phyloP scores from a whole-genome alignment of 257 asterid species.

The Echites panduratus region DNA sequence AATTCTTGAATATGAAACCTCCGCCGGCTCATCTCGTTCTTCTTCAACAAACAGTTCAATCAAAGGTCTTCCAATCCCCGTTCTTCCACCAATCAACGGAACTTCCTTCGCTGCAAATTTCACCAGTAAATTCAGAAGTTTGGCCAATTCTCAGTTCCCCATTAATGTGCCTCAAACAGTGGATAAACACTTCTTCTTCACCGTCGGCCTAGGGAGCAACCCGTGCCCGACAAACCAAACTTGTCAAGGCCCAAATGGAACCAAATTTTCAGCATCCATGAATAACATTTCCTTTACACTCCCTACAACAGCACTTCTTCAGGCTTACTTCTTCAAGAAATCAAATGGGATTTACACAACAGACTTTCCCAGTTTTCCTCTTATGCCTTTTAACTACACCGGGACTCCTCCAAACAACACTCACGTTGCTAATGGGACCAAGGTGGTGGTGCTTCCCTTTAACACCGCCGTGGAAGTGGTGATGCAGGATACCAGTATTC shows the following conservation, averaged over 20 bases:
- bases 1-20: conserved; percentile 33
- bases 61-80: conserved; percentile 27
- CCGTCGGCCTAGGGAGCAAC: conserved; percentile 33
- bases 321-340: conserved; percentile 33
- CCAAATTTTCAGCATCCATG: conserved; percentile 50
- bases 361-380: conserved; percentile 42
- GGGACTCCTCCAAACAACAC: conserved; percentile 59
- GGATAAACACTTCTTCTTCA: conserved; percentile 31
- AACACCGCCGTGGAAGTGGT: conserved; percentile 52
- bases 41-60: conserved; percentile 17
- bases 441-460: conserved; percentile 37
- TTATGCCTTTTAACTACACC: conserved; percentile 45
- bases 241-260: conserved; percentile 64
- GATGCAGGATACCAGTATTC: conserved; percentile 60
- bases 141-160: conserved; percentile 43
- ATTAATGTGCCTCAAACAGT: conserved; percentile 33
- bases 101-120: conserved; percentile 46
- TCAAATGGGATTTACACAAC: conserved; percentile 36
- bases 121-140: conserved; percentile 33
- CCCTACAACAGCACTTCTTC: conserved; percentile 50
- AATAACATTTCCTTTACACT: conserved; percentile 45
- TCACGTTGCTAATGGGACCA: conserved; percentile 40
- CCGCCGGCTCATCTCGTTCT: background rate
- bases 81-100: conserved; percentile 50
- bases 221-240: conserved; percentile 46